Conservation (phyloP, 148 eudicot species). For the Diospyros lotus region DNA sequence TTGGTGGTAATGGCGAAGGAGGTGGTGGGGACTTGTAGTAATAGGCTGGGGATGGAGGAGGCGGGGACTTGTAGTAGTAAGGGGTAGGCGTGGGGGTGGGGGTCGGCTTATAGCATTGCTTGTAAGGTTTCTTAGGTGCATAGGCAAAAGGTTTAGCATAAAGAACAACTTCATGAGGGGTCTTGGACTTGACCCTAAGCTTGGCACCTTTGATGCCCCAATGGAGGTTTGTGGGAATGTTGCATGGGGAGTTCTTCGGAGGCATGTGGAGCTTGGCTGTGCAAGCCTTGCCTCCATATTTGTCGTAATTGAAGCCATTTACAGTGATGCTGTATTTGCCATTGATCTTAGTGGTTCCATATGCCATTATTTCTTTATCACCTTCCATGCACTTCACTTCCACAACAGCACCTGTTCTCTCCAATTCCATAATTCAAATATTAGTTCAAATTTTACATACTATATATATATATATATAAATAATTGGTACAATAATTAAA, state of each 20-base stretch:
- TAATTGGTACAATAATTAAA: no score
- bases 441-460: no score
- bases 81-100: slow-evolving; percentile 24
- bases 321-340: slow-evolving; percentile 33
- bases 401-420: slow-evolving; percentile 40
- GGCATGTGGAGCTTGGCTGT: slow-evolving; percentile 42
- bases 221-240: slow-evolving; percentile 32
- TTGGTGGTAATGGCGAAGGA: background rate
- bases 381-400: slow-evolving; percentile 39
- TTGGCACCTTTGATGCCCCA: slow-evolving; percentile 31
- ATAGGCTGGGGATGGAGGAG: slow-evolving; percentile 19
- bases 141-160: slow-evolving; percentile 41
- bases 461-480: no score
- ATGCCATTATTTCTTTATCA: slow-evolving; percentile 32
- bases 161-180: slow-evolving; percentile 34
- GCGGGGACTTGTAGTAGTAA: slow-evolving; percentile 23
- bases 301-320: slow-evolving; percentile 38
- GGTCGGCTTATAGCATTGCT: slow-evolving; percentile 28
- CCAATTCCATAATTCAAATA: no score
- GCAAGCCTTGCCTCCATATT: slow-evolving; percentile 46
- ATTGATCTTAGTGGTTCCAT: slow-evolving; percentile 43
- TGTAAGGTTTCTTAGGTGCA: slow-evolving; percentile 33
- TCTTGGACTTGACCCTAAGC: slow-evolving; percentile 37
- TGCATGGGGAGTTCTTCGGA: slow-evolving; percentile 41
- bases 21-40: slow-evolving; percentile 19